Evolutionary conservation across 352 stramenopile genomes (phyloP), one percentile per base, ranked within the genome.

Genomic region (Elongisporangium undulatum): DNA sequence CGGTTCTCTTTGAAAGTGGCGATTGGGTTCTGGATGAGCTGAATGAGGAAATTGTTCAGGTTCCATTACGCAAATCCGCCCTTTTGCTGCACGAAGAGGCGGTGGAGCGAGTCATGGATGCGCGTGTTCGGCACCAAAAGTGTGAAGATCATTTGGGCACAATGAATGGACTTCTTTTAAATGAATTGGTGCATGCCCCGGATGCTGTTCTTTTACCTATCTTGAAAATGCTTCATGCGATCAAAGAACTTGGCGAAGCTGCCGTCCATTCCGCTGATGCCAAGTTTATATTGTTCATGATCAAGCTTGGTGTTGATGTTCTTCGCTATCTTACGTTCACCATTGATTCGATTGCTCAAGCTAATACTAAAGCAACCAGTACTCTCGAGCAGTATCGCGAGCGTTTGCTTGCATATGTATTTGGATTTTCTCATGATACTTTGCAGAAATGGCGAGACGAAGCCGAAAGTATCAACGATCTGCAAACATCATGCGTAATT

Each of bases 181-280:
- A 99, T 68, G 97, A 99, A 66, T 87, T 99, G 51, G 80, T 96
- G 15, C 97, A 99, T 71, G 96, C 92, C 6, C 96, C 97, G 26
- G 90, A 98, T 62, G 94, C 85, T 22, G 72, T 94, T 41, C 54
- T 95, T 26, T 50, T 66, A 12, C 82, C 88, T 8, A 57, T 96
- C 13, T 48, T 96, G n/a, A 83, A 85, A 41, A 94, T 97, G 78
- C 60, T 96, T 13, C 63, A 91, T 20, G 83, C 81, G 10, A 85
- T 94, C 51, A 86, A 82, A 24, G 86, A 95, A 56, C 78, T 95
- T 34, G 81, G 80, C 2, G 82, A 94, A 54, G 82, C 82, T 13
- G 93, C 84, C 0, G 84, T 95, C 7, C 81, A 95, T 67, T 93
- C 83, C 20, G 79, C 84, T 5, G 84, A 94, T 48, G 86, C 86